Evolutionary conservation across 2,329 filamentous ascomycete species (phyloP).

Genomic region (Dothistroma pini): DNA sequence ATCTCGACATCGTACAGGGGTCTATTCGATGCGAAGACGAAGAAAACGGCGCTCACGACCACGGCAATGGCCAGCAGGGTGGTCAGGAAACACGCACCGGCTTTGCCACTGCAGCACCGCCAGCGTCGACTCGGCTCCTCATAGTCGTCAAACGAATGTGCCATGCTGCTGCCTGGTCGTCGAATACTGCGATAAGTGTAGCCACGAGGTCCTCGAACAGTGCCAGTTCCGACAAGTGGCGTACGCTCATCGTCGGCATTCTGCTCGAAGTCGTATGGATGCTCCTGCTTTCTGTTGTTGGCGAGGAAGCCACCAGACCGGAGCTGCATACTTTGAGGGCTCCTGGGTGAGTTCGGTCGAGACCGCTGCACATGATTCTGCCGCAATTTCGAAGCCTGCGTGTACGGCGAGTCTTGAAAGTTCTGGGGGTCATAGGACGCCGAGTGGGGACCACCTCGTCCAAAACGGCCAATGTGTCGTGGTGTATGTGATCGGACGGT

Average conservation of each 20-base stretch:
- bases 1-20: conserved; percentile 77
- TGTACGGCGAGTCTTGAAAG: conserved; percentile 75
- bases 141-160: conserved; percentile 35
- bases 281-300: conserved; percentile 51
- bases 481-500: conserved; percentile 60
- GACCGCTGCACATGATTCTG: conserved; percentile 49
- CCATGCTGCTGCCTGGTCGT: conserved; percentile 55
- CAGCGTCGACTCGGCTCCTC: conserved; percentile 24
- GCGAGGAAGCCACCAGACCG: conserved; percentile 36
- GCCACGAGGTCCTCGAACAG: conserved; percentile 18
- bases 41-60: conserved; percentile 78
- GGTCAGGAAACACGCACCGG: conserved; percentile 84
- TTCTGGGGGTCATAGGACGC: conserved; percentile 72
- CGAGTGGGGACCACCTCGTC: conserved; percentile 65
- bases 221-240: conserved; percentile 60
- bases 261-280: conserved; percentile 72
- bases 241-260: conserved; percentile 85
- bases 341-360: conserved; percentile 64
- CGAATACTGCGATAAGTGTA: conserved; percentile 36
- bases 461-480: conserved; percentile 76
- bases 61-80: conserved; percentile 76
- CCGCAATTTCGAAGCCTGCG: conserved; percentile 64
- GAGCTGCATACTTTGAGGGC: conserved; percentile 48
- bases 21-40: conserved; percentile 88
- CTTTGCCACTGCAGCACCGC: conserved; percentile 50